Evolutionary conservation across 352 stramenopile species (phyloP).

Genomic region (Elongisporangium undulatum): DNA sequence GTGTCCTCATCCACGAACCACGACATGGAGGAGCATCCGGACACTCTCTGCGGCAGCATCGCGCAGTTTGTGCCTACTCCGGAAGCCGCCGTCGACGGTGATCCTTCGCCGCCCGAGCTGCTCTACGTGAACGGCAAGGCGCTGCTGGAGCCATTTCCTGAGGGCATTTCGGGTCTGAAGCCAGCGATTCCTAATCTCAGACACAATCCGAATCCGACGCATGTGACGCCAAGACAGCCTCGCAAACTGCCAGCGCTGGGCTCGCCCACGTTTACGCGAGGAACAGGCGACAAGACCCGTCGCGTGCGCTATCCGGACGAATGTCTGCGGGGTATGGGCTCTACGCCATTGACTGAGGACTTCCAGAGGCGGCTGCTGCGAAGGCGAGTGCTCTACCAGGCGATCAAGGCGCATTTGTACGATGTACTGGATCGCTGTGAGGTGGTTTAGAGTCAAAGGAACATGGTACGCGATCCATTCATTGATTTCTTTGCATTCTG

Average conservation of each 20-base stretch:
- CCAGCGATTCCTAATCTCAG: constrained; percentile 22
- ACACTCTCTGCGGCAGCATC: constrained; percentile 65
- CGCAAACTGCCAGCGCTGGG: constrained; percentile 3
- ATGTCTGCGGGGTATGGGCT: constrained; percentile 34
- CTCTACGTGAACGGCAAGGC: constrained; percentile 58
- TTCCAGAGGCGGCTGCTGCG: constrained; percentile 27
- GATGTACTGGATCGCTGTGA: constrained; percentile 10
- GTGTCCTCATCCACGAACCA: constrained; percentile 40
- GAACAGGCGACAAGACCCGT: constrained; percentile 8
- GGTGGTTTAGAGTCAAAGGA: neutral
- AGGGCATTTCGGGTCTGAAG: constrained; percentile 22
- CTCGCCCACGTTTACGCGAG: constrained; percentile 7
- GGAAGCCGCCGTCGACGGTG: neutral
- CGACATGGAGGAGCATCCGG: constrained; percentile 45
- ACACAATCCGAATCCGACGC: constrained; percentile 37
- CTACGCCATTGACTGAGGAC: constrained; percentile 20
- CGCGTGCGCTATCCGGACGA: constrained; percentile 19
- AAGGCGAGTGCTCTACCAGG: constrained; percentile 33
- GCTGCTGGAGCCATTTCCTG: constrained; percentile 42
- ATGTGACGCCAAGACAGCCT: constrained; percentile 42
- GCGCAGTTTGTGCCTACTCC: constrained; percentile 47
- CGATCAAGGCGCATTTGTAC: constrained; percentile 10
- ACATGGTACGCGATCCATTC: no score
- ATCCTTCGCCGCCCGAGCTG: constrained; percentile 17
- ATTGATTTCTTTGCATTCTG: neutral